Evolutionary conservation across 75 land plant genomes (phyloP).

Genomic region (Pinus albicaulis): DNA sequence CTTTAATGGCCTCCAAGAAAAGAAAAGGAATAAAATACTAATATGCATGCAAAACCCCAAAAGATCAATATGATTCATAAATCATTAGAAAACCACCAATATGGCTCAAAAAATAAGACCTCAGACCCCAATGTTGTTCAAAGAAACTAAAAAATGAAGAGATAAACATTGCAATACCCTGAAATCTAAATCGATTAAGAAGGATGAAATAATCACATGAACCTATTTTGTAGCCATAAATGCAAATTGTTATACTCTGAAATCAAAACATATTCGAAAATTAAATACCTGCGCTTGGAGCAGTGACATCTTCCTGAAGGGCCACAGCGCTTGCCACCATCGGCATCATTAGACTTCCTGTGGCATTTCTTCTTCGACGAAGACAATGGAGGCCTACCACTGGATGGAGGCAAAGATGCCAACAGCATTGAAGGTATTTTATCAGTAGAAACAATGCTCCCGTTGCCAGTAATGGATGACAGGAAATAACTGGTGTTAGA

Average conservation of each 20-base stretch:
- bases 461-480: slow-evolving; percentile 70
- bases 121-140: background rate
- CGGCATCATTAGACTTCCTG: slow-evolving; percentile 34
- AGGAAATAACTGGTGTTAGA: slow-evolving; percentile 55
- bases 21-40: background rate
- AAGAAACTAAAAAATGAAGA: background rate
- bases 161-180: background rate
- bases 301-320: slow-evolving; percentile 50
- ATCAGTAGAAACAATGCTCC: slow-evolving; percentile 34
- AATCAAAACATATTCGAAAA: background rate
- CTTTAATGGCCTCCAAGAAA: background rate
- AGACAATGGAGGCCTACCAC: slow-evolving; percentile 54
- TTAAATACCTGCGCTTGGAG: slow-evolving; percentile 42
- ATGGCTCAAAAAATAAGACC: background rate
- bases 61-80: background rate
- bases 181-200: no score
- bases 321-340: slow-evolving; percentile 14
- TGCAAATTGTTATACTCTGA: background rate
- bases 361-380: slow-evolving; percentile 60
- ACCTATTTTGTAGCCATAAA: background rate
- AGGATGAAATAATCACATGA: background rate
- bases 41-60: background rate
- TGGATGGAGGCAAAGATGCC: slow-evolving; percentile 16
- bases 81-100: background rate
- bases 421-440: slow-evolving; percentile 18